phyloP scores from a whole-genome alignment of 352 stramenopile genomes.

The Blastocystis sp. region DNA sequence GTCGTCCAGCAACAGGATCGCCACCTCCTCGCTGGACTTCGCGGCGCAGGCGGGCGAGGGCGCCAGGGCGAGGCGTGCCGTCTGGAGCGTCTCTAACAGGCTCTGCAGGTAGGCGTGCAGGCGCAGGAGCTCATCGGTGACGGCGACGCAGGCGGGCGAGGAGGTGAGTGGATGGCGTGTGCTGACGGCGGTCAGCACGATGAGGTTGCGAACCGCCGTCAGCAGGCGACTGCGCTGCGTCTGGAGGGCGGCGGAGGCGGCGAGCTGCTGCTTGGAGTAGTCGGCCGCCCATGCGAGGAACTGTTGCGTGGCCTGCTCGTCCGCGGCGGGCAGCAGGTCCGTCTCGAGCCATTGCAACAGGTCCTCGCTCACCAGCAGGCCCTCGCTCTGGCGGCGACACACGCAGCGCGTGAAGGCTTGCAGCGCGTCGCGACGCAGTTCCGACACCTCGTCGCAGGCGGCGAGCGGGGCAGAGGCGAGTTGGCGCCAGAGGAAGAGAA shows the following conservation, averaged over 20 bases:
- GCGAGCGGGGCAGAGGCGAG: not conserved
- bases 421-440: not conserved
- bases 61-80: not conserved
- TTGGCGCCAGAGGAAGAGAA: not conserved
- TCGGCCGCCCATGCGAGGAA: slow-evolving; percentile 9
- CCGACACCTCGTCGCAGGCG: not conserved
- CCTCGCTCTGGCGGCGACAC: not conserved
- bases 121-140: not conserved
- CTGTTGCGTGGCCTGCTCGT: not conserved
- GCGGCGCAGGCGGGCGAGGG: slow-evolving; percentile 7
- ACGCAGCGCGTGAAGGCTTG: slow-evolving; percentile 7
- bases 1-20: slow-evolving; percentile 9
- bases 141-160: not conserved
- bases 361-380: not conserved
- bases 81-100: not conserved
- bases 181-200: too few species aligned
- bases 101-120: not conserved
- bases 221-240: too few species aligned
- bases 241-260: too few species aligned
- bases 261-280: slow-evolving; percentile 22
- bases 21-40: slow-evolving; percentile 40
- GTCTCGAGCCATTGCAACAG: slow-evolving; percentile 34
- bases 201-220: too few species aligned
- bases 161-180: too few species aligned
- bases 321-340: not conserved